Conservation (phyloP, 345 rosid species). For the Atalantia buxifolia region DNA sequence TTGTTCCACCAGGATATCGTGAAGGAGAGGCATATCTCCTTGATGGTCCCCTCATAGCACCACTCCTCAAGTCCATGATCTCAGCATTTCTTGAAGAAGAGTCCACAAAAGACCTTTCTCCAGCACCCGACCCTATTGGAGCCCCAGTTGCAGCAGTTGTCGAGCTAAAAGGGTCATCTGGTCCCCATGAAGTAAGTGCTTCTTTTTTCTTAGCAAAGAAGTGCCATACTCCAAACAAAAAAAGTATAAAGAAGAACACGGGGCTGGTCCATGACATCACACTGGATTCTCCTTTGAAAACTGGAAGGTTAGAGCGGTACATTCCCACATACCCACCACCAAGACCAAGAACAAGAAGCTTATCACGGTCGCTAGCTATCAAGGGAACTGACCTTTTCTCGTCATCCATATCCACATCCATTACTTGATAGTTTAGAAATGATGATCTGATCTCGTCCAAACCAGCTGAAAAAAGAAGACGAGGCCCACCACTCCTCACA, state of each 20-base stretch:
- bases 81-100: constrained; percentile 61
- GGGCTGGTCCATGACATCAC: constrained; percentile 86
- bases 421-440: constrained; percentile 51
- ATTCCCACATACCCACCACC: constrained; percentile 78
- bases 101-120: constrained; percentile 57
- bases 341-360: constrained; percentile 71
- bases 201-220: constrained; percentile 98
- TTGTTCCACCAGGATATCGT: constrained; percentile 53
- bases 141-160: constrained; percentile 41
- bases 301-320: constrained; percentile 71
- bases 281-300: constrained; percentile 59
- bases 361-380: constrained; percentile 78
- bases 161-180: constrained; percentile 76
- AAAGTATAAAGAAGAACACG: constrained; percentile 72
- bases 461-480: constrained; percentile 66
- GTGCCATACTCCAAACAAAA: constrained; percentile 87
- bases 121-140: constrained; percentile 43
- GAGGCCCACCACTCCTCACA: constrained; percentile 64
- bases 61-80: constrained; percentile 53
- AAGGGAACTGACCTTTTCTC: constrained; percentile 42
- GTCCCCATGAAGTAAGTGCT: constrained; percentile 91
- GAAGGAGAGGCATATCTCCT: constrained; percentile 71
- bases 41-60: constrained; percentile 41
- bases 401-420: constrained; percentile 18
- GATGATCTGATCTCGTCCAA: constrained; percentile 75